These are phyloP conservation scores for Penicillium cosmopolitanum DNA, from an alignment of 495 filamentous ascomycete genomes.

Conservation along the genomic window DNA sequence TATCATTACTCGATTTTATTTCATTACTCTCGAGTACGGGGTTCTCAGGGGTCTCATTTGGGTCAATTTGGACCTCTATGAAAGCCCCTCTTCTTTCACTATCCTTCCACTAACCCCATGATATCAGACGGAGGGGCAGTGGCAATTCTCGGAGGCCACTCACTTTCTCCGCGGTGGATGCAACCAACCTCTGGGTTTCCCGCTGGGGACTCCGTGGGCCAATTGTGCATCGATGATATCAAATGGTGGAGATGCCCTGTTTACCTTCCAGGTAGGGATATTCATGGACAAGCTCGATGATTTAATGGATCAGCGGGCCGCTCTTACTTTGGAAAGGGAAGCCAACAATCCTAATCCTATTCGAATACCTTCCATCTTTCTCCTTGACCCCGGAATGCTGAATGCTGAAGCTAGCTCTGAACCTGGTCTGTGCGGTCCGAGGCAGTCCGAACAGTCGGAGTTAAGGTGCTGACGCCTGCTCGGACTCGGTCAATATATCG, in stretches of 20 bases:
- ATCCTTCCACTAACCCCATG: constrained; percentile 6
- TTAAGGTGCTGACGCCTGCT: background rate
- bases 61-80: background rate
- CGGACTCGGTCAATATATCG: background rate
- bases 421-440: background rate
- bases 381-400: background rate
- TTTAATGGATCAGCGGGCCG: constrained; percentile 7
- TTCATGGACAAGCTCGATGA: constrained; percentile 12
- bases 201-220: constrained; percentile 21
- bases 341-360: too few species aligned
- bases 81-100: background rate
- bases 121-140: constrained; percentile 23
- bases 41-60: background rate
- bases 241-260: constrained; percentile 25
- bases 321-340: too few species aligned
- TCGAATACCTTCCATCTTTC: too few species aligned
- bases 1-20: background rate
- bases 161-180: constrained; percentile 28
- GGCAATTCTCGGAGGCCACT: constrained; percentile 19
- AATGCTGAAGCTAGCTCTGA: background rate
- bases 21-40: too few species aligned
- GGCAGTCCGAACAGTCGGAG: background rate
- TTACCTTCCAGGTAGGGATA: constrained; percentile 15
- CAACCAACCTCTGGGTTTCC: constrained; percentile 21
- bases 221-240: constrained; percentile 30